A percentile compares a stretch with the other conserved stretches of the same genome.
Evolutionary conservation across 139 green algal species (phyloP).

Genomic region (Micromonas pusilla): DNA sequence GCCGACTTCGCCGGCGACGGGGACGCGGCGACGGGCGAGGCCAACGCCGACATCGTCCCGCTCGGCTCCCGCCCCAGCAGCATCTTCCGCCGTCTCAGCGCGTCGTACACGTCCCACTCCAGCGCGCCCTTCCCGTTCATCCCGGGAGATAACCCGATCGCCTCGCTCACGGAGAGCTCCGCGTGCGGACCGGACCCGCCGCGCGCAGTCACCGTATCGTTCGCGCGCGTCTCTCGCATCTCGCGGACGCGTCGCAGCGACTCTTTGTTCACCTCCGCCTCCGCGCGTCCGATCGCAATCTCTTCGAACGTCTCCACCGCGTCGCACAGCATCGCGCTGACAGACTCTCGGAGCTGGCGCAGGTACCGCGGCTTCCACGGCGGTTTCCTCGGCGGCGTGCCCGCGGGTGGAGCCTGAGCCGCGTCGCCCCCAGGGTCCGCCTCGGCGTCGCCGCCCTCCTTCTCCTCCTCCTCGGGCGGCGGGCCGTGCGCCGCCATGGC

Average conservation of each 20-base stretch:
- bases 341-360: background rate
- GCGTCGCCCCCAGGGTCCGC: too few relatives aligned
- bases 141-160: background rate
- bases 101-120: background rate
- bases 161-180: too few relatives aligned
- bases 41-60: background rate
- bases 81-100: background rate
- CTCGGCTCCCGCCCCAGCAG: background rate
- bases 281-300: background rate
- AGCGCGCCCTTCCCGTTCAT: background rate
- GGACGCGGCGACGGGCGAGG: background rate
- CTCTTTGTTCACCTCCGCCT: background rate
- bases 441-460: too few relatives aligned
- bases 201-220: too few relatives aligned
- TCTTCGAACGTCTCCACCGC: background rate
- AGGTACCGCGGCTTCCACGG: background rate
- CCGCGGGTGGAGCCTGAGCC: too few relatives aligned
- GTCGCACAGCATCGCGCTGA: background rate
- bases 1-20: background rate
- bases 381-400: too few relatives aligned
- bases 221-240: background rate
- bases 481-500: too few relatives aligned
- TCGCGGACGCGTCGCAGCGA: background rate
- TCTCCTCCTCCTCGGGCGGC: too few relatives aligned
- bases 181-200: too few relatives aligned